These are phyloP conservation scores for Saturnispora diversa DNA, from an alignment of 805 yeast species.

Conservation along the genomic window DNA sequence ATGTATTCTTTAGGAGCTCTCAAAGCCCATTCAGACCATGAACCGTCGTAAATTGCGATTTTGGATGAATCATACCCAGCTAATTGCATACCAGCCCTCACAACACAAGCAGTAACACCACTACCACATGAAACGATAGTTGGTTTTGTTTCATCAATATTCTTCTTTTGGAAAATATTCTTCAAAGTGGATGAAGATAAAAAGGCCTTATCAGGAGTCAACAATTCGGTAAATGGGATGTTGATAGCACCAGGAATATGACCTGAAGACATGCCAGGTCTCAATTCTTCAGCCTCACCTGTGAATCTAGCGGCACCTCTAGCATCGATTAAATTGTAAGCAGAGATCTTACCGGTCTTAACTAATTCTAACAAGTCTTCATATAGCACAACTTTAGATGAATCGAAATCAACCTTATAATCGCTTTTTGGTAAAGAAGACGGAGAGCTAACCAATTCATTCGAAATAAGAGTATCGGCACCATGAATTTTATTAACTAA, in stretches of 20 bases:
- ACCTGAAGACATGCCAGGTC: constrained; percentile 82
- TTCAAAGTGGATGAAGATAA: constrained; percentile 39
- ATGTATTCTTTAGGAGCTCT: constrained; percentile 55
- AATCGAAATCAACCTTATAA: constrained; percentile 33
- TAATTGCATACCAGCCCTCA: constrained; percentile 65
- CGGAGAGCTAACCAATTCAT: constrained; percentile 18
- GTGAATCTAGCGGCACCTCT: constrained; percentile 67
- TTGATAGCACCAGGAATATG: constrained; percentile 78
- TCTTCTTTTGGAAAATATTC: constrained; percentile 38
- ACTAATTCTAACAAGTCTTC: constrained; percentile 62
- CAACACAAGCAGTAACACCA: constrained; percentile 89
- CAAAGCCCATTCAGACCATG: constrained; percentile 85
- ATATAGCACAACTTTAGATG: constrained; percentile 50
- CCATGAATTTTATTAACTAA: constrained; percentile 18
- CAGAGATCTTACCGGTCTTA: constrained; percentile 33
- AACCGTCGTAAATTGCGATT: constrained; percentile 71
- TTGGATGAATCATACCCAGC: constrained; percentile 39
- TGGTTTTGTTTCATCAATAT: constrained; percentile 43
- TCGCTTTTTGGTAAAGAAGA: constrained; percentile 21
- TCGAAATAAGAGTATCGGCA: constrained; percentile 20
- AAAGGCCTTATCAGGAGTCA: constrained; percentile 43
- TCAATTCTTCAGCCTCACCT: constrained; percentile 80
- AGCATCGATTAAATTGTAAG: constrained; percentile 68
- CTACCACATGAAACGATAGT: constrained; percentile 90
- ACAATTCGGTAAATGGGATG: constrained; percentile 62